Base-by-base conservation (phyloP, 768 basidiomycete genomes). In the Paxillus rubicundulus region DNA sequence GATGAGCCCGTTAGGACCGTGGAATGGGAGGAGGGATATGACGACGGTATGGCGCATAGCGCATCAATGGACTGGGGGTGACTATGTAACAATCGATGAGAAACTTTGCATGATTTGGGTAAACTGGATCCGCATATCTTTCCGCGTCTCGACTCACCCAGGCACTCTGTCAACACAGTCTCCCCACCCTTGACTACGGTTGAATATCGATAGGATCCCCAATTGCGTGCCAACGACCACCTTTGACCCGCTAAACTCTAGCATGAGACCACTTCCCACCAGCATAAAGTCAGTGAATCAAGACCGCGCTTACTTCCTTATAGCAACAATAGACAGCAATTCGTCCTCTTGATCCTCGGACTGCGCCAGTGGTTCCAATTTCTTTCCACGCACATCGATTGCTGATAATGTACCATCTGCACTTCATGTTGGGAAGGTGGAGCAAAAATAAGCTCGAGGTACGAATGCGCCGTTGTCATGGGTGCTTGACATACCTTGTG, bases 321-420 rank as follows among this genome's bases (percentile, higher is more conserved):
- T 93, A 14, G 91, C 69, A 30, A 87, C 84, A 40, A 93, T 82
- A 5, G 91, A 92, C 9, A 98, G 76, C 40, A 97, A 73, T 62
- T 98, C 95, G 65, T 98, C 95, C 62, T 97, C 95, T 66, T 98
- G 95, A 72, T 96, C 91, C 65, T 96, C 94, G 14, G 92, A 96
- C 49, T 93, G 88, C 1, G 87, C 86, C 53, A 89, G 71, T 1
- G 91, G 90, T 45, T 86, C 81, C 12, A 77, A 56, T 61, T 89
- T 90, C 59, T 86, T 92, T 16, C 89, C 85, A 52, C 94, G 83
- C 21, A 95, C 82, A 60, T 98, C 95, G 65, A 95, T 84, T 39
- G 96, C 93, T 17, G 92, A 95, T 44, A 98, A 74, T 13, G 92
- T 92, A 2, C 92, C 94, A 69, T 98, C 95, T 36, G 91, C 95